phyloP scores from a whole-genome alignment of 2,329 filamentous ascomycete genomes.

The Aureobasidium sp. region DNA sequence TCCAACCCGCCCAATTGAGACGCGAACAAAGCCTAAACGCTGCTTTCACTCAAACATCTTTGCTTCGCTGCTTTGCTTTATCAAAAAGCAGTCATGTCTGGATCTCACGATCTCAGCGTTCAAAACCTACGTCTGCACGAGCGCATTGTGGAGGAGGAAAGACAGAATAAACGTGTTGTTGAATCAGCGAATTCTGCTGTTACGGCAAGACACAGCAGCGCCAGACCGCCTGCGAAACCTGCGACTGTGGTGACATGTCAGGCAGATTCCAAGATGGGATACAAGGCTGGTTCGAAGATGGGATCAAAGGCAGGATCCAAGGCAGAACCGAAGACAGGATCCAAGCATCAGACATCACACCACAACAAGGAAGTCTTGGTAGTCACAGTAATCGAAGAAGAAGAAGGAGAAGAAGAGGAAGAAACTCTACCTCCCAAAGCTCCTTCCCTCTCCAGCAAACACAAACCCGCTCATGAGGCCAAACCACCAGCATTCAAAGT shows the following conservation, averaged over 20 bases:
- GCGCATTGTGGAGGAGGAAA: not conserved
- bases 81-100: not conserved
- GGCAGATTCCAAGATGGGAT: not conserved
- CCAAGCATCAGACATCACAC: not conserved
- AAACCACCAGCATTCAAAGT: not conserved
- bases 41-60: no score
- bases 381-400: conserved; percentile 1
- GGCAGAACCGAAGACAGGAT: not conserved
- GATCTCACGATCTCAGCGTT: conserved; percentile 1
- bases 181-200: not conserved
- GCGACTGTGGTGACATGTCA: not conserved
- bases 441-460: not conserved
- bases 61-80: no score
- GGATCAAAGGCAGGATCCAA: not conserved
- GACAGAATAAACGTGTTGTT: not conserved
- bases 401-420: not conserved
- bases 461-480: not conserved
- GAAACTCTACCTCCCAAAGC: not conserved
- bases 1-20: no score
- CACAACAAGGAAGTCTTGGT: not conserved
- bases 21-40: no score
- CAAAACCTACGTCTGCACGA: conserved; percentile 3
- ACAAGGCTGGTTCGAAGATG: not conserved
- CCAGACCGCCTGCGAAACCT: not conserved
- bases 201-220: not conserved